Percentiles rank a stretch among this genome's conserved stretches.
Evolutionary conservation across 73 alveolate species (phyloP).

Genomic region (Tetrahymena borealis): DNA sequence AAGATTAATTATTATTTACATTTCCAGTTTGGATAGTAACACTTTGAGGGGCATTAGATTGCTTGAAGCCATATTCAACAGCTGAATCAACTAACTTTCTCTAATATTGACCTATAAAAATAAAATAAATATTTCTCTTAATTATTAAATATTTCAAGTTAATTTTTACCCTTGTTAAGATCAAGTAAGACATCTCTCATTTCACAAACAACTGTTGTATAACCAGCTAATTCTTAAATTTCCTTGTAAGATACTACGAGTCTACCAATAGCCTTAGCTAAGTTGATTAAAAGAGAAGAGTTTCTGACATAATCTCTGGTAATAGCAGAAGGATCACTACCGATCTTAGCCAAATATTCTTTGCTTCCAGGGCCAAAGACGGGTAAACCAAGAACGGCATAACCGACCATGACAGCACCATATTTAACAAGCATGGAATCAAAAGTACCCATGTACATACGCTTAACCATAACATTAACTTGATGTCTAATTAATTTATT

Average conservation of each 20-base stretch:
- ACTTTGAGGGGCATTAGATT: not conserved
- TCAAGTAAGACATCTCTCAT: slow-evolving; percentile 76
- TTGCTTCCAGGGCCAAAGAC: slow-evolving; percentile 82
- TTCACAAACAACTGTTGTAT: slow-evolving; percentile 74
- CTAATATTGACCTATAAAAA: slow-evolving; percentile 3
- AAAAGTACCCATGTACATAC: slow-evolving; percentile 83
- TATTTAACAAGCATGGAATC: slow-evolving; percentile 86
- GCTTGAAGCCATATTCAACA: not conserved
- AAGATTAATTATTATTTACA: slow-evolving; percentile 9
- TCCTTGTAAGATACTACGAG: slow-evolving; percentile 85
- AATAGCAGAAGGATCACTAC: slow-evolving; percentile 39
- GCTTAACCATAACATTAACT: slow-evolving; percentile 26
- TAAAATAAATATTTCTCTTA: not conserved
- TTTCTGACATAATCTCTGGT: slow-evolving; percentile 87
- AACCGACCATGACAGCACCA: slow-evolving; percentile 92
- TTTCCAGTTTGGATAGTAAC: slow-evolving; percentile 16
- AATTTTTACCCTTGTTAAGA: slow-evolving; percentile 54
- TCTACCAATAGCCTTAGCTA: slow-evolving; percentile 91
- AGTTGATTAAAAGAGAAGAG: slow-evolving; percentile 75
- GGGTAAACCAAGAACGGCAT: slow-evolving; percentile 86
- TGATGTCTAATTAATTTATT: slow-evolving; percentile 50
- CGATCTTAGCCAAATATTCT: slow-evolving; percentile 51
- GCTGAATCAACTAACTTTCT: slow-evolving; percentile 15
- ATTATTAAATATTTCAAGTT: not conserved
- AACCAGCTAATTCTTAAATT: slow-evolving; percentile 82